Evolutionary conservation across 345 rosid species (phyloP).

Genomic region (Lepidium aucheri): DNA sequence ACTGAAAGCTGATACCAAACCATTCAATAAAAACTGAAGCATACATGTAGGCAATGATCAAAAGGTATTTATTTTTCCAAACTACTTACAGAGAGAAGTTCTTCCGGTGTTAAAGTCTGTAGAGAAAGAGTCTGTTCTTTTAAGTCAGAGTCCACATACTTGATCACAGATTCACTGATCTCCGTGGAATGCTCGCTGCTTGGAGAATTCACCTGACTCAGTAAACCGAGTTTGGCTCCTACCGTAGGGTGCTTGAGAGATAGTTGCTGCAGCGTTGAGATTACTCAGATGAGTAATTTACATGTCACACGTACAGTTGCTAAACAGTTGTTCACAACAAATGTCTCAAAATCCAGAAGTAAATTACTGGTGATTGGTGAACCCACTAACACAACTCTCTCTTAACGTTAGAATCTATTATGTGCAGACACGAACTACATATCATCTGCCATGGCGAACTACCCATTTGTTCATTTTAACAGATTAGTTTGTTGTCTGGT

Average conservation of each 20-base stretch:
- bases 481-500: background rate
- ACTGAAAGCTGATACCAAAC: constrained; percentile 59
- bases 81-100: constrained; percentile 56
- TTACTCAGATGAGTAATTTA: background rate
- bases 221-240: constrained; percentile 55
- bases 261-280: constrained; percentile 50
- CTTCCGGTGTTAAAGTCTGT: constrained; percentile 44
- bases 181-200: constrained; percentile 15
- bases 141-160: constrained; percentile 27
- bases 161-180: constrained; percentile 17
- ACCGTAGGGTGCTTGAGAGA: constrained; percentile 54
- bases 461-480: background rate
- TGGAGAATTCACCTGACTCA: constrained; percentile 12
- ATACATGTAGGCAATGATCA: background rate
- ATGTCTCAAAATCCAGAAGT: background rate
- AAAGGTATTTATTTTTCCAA: background rate
- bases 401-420: background rate
- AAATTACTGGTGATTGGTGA: background rate
- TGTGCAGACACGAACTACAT: background rate
- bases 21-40: background rate
- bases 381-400: background rate
- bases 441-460: background rate
- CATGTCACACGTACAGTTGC: background rate
- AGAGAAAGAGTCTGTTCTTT: constrained; percentile 25
- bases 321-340: background rate